phyloP scores from a whole-genome alignment of 441 rosid genomes.

The Viola pubescens region DNA sequence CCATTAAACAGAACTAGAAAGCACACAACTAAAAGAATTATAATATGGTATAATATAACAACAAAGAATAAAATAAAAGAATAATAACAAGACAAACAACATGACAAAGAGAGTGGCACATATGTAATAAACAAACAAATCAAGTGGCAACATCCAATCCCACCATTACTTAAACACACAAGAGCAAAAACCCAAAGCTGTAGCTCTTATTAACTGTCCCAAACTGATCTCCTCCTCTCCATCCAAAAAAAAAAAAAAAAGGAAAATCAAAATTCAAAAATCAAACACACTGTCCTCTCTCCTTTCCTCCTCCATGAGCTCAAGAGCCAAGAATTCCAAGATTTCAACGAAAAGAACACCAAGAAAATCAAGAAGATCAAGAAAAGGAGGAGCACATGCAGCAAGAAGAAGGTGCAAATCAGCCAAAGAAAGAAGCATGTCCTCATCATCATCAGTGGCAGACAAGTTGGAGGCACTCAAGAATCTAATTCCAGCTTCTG shows the following conservation, averaged over 20 bases:
- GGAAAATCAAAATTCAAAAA: too few species aligned
- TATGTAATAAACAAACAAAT: constrained; percentile 12
- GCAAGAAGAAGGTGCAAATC: constrained; percentile 10
- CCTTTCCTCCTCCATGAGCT: constrained; percentile 18
- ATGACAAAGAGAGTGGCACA: constrained; percentile 17
- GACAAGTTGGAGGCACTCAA: constrained; percentile 45
- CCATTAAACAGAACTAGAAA: too few species aligned
- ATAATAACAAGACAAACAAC: not conserved
- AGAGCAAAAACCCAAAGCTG: not conserved
- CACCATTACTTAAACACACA: constrained; percentile 26
- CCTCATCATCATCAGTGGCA: not conserved
- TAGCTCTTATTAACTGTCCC: not conserved
- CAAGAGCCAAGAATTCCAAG: constrained; percentile 16
- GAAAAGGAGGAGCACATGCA: constrained; percentile 18
- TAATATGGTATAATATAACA: not conserved
- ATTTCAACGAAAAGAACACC: constrained; percentile 6
- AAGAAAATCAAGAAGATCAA: not conserved
- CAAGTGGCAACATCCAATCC: constrained; percentile 19
- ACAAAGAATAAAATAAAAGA: not conserved
- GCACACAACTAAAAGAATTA: not conserved
- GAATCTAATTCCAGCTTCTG: constrained; percentile 32
- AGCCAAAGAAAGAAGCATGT: constrained; percentile 8
- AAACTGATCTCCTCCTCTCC: not conserved
- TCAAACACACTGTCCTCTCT: not conserved
- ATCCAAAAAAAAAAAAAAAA: not conserved